Evolutionary conservation across 202 grass and related monocot genomes (phyloP).

Genomic region (Digitaria exilis): DNA sequence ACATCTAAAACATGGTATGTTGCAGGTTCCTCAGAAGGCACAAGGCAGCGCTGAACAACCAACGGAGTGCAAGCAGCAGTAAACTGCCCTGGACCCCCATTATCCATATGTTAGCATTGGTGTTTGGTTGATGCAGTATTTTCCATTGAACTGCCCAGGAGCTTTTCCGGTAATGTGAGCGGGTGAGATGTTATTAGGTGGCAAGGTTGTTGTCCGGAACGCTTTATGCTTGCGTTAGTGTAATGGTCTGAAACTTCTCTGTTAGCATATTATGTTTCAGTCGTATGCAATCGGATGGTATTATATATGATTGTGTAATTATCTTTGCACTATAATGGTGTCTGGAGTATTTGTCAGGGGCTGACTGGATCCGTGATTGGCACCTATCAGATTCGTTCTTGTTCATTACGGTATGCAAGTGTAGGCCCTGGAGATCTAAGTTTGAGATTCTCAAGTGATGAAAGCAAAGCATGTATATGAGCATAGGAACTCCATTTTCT

Average conservation of each 20-base stretch:
- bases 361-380: not conserved
- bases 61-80: constrained; percentile 99
- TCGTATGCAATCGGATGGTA: constrained; percentile 32
- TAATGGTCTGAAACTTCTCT: not conserved
- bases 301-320: constrained; percentile 51
- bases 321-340: constrained; percentile 22
- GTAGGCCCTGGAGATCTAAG: too few species aligned
- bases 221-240: not conserved
- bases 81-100: not conserved
- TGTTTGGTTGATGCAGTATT: constrained; percentile 30
- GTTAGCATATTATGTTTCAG: constrained; percentile 32
- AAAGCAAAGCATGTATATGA: too few species aligned
- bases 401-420: too few species aligned
- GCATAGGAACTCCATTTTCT: too few species aligned
- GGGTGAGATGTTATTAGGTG: constrained; percentile 10
- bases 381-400: not conserved
- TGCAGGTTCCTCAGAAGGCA: constrained; percentile 50
- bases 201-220: not conserved
- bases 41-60: constrained; percentile 70
- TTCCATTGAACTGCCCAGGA: constrained; percentile 30
- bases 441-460: too few species aligned
- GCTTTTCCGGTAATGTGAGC: not conserved
- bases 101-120: not conserved
- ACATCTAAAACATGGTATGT: constrained; percentile 13
- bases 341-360: not conserved